Evolutionary conservation across 208 protist species (phyloP), one percentile per base, ranked within the genome.

Genomic region (Leishmania gerbilli): DNA sequence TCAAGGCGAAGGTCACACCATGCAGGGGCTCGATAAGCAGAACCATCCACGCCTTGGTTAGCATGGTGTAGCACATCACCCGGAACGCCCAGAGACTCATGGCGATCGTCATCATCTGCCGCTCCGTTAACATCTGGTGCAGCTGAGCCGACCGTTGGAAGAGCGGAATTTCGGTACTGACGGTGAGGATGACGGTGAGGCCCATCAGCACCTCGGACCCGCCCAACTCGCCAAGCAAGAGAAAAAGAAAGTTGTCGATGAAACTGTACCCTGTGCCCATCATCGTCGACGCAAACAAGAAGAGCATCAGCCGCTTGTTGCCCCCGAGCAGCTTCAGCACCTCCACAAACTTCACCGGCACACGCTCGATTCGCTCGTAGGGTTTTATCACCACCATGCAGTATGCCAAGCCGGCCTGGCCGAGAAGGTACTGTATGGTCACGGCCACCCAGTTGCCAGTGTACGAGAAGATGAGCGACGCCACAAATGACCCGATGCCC

Each of bases 141-240:
- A 97, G 55, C 19, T 62, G 60, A n/a, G 84, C 82, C 34, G 84
- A 83, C 71, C 77, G 80, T 69, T 88, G 80, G 69, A 95, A 93
- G 42, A 97, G 77, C n/a, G 91, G 90, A 55, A 95, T 91, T 77
- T 97, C 93, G n/a, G 87, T 89, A 42, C 82, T 89, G 31, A 95
- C 87, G 53, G 89, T 93, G 62, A 95, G 47, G 11, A 87, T 77
- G n/a, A 95, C 68, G 21, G 90, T 87, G 37, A 95, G 37, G 6
- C 91, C 93, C 40, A 96, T 84, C 45, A 97, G 79, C 19, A 89
- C 34, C 55, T 71, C 79, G 27, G 89, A 77, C 6, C 71, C 92
- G 37, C 79, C 84, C 42, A 95, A 60, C 47, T 81, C 83, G 1
- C 85, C 67, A 21, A 95, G 76, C 49, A 95, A 94, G 40, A 92